A percentile compares a stretch with the other conserved stretches of the same genome.
Evolutionary conservation across 2,329 filamentous ascomycete species (phyloP).

Genomic region (Hymenoscyphus repandus): DNA sequence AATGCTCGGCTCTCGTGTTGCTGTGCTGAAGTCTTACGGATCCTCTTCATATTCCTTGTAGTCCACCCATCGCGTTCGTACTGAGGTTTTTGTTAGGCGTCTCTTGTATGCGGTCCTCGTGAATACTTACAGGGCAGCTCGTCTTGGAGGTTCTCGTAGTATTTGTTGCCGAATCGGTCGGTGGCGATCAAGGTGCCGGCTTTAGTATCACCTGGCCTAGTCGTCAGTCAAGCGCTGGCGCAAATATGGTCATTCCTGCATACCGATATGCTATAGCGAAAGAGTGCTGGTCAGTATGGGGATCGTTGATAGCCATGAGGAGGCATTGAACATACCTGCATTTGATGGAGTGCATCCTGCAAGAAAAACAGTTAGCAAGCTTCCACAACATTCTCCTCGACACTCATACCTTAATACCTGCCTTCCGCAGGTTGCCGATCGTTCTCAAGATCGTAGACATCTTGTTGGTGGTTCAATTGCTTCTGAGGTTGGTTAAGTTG

Average conservation of each 20-base stretch:
- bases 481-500: constrained; percentile 13
- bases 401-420: constrained; percentile 73
- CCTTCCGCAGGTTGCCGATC: constrained; percentile 76
- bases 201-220: constrained; percentile 81
- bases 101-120: not conserved
- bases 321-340: constrained; percentile 65
- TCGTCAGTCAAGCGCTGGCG: constrained; percentile 11
- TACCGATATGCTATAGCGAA: constrained; percentile 29
- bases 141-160: constrained; percentile 84
- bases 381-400: not conserved
- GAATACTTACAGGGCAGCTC: constrained; percentile 76
- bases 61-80: constrained; percentile 95
- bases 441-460: constrained; percentile 95
- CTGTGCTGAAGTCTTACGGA: constrained; percentile 46
- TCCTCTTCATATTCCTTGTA: constrained; percentile 86
- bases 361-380: constrained; percentile 33
- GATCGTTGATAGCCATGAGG: constrained; percentile 18
- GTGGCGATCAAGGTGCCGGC: constrained; percentile 76
- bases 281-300: constrained; percentile 17
- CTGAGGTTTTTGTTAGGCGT: constrained; percentile 38
- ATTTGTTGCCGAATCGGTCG: constrained; percentile 96
- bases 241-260: not conserved
- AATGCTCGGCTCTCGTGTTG: constrained; percentile 1
- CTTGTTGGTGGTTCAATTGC: constrained; percentile 35
- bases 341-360: constrained; percentile 85